Conservation (phyloP, 2,329 filamentous ascomycete genomes). For the Colletotrichum limetticola region DNA sequence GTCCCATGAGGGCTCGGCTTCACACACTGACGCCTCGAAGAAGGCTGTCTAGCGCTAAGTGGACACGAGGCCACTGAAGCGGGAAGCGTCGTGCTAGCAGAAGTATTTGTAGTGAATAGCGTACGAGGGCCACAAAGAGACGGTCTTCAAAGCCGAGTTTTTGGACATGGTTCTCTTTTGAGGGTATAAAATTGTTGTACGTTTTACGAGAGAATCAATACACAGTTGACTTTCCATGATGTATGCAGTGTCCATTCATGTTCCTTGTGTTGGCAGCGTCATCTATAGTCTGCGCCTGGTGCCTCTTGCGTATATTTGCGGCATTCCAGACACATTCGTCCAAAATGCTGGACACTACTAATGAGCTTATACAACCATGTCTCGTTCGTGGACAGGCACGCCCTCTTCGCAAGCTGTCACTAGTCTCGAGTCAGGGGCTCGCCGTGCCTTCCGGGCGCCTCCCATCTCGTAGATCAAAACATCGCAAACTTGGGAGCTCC, state of each 20-base stretch:
- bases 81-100: background rate
- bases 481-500: background rate
- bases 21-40: background rate
- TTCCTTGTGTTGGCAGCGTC: background rate
- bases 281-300: background rate
- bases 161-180: background rate
- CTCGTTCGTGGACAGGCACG: background rate
- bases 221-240: background rate
- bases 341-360: background rate
- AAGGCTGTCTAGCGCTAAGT: background rate
- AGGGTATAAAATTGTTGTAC: background rate
- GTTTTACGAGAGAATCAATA: constrained; percentile 10
- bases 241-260: background rate
- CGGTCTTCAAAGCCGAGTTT: background rate
- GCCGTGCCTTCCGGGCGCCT: no score
- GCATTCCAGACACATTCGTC: background rate
- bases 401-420: background rate
- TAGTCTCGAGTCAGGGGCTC: background rate
- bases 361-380: background rate
- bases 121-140: background rate
- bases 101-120: background rate
- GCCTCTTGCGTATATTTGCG: background rate
- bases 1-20: background rate
- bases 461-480: background rate
- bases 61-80: background rate